phyloP scores from a whole-genome alignment of 106 monocot genomes.

The Dactylorhiza incarnata region DNA sequence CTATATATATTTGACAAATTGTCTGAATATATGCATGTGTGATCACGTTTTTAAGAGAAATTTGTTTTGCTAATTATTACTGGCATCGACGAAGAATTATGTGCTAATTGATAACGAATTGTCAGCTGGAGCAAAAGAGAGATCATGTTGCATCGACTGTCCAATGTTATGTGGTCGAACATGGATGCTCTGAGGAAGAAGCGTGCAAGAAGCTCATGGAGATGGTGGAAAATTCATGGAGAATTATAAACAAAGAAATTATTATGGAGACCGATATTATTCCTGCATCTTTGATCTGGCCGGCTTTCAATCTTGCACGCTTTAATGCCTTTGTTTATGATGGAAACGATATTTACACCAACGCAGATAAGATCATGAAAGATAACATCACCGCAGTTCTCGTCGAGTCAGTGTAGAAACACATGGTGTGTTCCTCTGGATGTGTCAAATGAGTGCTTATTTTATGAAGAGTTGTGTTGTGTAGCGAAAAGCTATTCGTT shows the following conservation, averaged over 20 bases:
- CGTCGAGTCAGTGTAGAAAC: not conserved
- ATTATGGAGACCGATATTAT: not conserved
- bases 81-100: no score
- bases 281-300: not conserved
- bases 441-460: no score
- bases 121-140: not conserved
- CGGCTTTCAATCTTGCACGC: not conserved
- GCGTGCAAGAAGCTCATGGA: not conserved
- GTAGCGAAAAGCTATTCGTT: no score
- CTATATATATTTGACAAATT: no score
- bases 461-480: no score
- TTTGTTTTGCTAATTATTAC: no score
- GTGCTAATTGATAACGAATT: no score
- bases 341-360: not conserved
- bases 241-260: slow-evolving; percentile 1
- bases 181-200: slow-evolving; percentile 1
- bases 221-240: not conserved
- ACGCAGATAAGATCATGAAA: not conserved
- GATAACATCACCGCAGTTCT: not conserved
- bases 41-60: no score
- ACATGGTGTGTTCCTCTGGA: no score
- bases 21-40: no score
- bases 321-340: not conserved
- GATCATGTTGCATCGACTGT: not conserved
- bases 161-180: not conserved